Evolutionary conservation across 192 early-diverging fungal genomes (phyloP), one percentile per base, ranked within the genome.

Genomic region (Podila epicladia): DNA sequence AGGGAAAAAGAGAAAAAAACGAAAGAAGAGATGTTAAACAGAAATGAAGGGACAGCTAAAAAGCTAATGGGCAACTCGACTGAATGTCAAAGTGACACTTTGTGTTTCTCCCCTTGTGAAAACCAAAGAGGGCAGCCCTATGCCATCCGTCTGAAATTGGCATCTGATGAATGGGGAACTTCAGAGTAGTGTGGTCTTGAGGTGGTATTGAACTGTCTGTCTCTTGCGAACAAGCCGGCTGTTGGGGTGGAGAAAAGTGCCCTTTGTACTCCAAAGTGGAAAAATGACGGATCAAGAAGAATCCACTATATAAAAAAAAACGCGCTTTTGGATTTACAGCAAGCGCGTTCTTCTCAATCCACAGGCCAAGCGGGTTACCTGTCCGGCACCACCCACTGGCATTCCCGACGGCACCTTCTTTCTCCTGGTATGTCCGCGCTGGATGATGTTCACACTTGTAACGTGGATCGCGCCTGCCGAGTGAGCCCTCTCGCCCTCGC

Each of bases 31-130:
- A 61, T 32, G 31, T 61, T 0, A 61, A 35, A 31, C 13, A 31
- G 58, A 19, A 31, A 26, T 1, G 2, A 26, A 3, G 22, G 59
- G 29, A 61, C 26, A 11, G 26, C 17, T 22, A 8, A 53, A 53
- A 53, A 53, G n/a, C 1, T 0, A 53, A 53, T n/a, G 50, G n/a
- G 50, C 35, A 45, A 13, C 15, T 17, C 13, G 41, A 45, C 41
- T 45, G 41, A 45, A 45, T 45, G 41, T 45, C 41, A 55, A 55
- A 55, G 53, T 55, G 53, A 55, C 53, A 26, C n/a, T 45, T 45
- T 45, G 5, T 45, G 41, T 15, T 41, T 41, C 41, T 17, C 41
- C 41, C 41, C 41, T 45, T 45, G 41, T 45, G 41, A 45, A 45
- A 45, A 15, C 0, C 41, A 45, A 45, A 17, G 41, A 45, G 15